These are phyloP conservation scores for Tirmania nivea DNA, from an alignment of 495 filamentous ascomycete genomes.

Conservation along the genomic window DNA sequence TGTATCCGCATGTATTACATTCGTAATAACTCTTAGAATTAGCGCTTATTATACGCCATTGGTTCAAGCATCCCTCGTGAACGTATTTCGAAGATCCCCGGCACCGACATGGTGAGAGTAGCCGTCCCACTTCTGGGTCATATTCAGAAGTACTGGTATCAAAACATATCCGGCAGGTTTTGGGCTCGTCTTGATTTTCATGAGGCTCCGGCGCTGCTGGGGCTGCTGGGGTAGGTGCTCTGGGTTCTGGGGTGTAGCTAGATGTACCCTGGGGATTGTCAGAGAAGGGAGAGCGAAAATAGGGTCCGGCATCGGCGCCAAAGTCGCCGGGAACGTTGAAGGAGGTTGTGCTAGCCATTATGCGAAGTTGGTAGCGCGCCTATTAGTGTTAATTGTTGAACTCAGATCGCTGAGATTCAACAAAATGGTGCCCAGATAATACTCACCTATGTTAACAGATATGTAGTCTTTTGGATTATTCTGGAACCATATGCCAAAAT, in stretches of 20 bases:
- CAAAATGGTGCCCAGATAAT: too few relatives aligned
- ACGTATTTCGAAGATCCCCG: conserved; percentile 84
- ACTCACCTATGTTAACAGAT: too few relatives aligned
- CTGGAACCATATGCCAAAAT: too few relatives aligned
- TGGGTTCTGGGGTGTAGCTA: neutral
- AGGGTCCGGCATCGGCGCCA: neutral
- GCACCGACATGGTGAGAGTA: conserved; percentile 85
- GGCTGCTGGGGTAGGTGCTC: neutral
- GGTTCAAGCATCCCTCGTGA: conserved; percentile 77
- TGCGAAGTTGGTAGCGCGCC: neutral
- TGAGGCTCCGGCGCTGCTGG: neutral
- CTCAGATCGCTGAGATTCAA: too few relatives aligned
- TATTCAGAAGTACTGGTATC: conserved; percentile 62
- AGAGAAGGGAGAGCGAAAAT: neutral
- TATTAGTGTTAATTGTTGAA: too few relatives aligned
- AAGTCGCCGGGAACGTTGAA: neutral
- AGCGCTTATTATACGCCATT: conserved; percentile 57
- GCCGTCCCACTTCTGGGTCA: conserved; percentile 47
- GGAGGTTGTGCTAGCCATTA: neutral
- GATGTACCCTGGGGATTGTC: neutral
- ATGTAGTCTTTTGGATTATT: too few relatives aligned
- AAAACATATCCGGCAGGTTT: conserved; percentile 75
- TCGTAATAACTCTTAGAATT: conserved; percentile 54
- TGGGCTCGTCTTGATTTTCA: neutral
- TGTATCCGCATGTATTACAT: conserved; percentile 73